Percentiles rank a stretch among this genome's conserved stretches.
Evolutionary conservation across 345 rosid genomes (phyloP).

Genomic region (Citrus mangshanensis): DNA sequence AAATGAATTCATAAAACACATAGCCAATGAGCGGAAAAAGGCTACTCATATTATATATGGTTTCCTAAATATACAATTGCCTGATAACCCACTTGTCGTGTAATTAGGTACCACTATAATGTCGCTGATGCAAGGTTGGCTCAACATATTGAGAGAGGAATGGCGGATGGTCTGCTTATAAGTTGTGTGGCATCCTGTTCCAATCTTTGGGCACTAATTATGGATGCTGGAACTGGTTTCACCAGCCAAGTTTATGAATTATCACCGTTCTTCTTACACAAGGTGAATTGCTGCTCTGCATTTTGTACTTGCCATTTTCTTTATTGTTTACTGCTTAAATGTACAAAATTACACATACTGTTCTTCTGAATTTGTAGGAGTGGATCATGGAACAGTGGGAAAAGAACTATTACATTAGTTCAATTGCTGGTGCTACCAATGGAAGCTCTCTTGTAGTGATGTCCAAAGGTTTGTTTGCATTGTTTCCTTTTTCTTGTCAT

Average conservation of each 20-base stretch:
- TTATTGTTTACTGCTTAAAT: background rate
- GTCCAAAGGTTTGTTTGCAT: slow-evolving; percentile 76
- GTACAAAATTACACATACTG: background rate
- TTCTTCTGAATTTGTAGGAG: slow-evolving; percentile 49
- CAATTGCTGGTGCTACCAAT: slow-evolving; percentile 86
- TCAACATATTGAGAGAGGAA: slow-evolving; percentile 93
- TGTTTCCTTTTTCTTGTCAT: background rate
- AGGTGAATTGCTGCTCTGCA: slow-evolving; percentile 40
- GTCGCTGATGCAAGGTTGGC: slow-evolving; percentile 89
- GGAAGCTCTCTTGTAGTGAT: slow-evolving; percentile 96
- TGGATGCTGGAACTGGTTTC: slow-evolving; percentile 97
- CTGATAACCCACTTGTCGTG: slow-evolving; percentile 14
- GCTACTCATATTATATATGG: background rate
- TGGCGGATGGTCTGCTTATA: slow-evolving; percentile 86
- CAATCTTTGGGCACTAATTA: slow-evolving; percentile 94
- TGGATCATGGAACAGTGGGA: slow-evolving; percentile 99
- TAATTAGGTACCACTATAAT: slow-evolving; percentile 88
- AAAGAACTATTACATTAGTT: slow-evolving; percentile 86
- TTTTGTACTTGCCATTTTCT: background rate
- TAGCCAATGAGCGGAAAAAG: background rate
- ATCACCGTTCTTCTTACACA: slow-evolving; percentile 76
- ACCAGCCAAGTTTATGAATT: slow-evolving; percentile 85
- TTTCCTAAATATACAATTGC: background rate
- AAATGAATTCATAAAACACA: background rate
- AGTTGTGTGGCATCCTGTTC: slow-evolving; percentile 91